These are phyloP conservation scores for Fusarium illudens DNA, from an alignment of 2,329 filamentous ascomycete genomes.

Conservation along the genomic window DNA sequence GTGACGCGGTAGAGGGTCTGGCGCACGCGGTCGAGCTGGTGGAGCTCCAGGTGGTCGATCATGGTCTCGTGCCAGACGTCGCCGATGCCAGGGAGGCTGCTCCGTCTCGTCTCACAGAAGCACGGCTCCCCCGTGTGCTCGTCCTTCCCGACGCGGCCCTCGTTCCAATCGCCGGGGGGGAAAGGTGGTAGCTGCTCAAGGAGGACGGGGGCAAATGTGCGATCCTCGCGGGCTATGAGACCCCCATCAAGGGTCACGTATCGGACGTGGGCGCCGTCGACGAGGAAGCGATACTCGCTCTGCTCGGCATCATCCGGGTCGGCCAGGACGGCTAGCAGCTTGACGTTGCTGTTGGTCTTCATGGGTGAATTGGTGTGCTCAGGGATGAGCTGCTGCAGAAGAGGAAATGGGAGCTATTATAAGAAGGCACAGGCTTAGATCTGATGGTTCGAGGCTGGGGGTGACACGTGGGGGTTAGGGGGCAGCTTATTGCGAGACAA, in stretches of 20 bases:
- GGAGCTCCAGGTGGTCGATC: constrained; percentile 49
- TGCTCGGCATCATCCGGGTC: constrained; percentile 39
- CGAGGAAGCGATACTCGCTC: constrained; percentile 51
- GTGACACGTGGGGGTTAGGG: constrained; percentile 11
- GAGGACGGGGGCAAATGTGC: constrained; percentile 46
- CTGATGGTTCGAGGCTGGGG: constrained; percentile 5
- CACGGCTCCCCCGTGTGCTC: constrained; percentile 32
- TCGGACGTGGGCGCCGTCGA: constrained; percentile 49
- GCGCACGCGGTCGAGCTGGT: constrained; percentile 31
- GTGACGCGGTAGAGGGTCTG: constrained; percentile 42
- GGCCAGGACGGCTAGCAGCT: constrained; percentile 38
- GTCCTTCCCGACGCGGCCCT: constrained; percentile 46
- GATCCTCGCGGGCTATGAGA: constrained; percentile 44
- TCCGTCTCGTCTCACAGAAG: constrained; percentile 41
- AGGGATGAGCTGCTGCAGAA: neutral
- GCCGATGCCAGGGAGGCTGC: constrained; percentile 44
- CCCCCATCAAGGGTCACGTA: constrained; percentile 52
- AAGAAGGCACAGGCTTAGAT: neutral
- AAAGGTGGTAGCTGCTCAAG: constrained; percentile 48
- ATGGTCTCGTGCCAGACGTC: constrained; percentile 47
- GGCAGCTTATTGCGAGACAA: constrained; percentile 7
- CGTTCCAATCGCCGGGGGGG: constrained; percentile 52
- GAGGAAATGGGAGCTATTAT: neutral
- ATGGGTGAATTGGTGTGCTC: constrained; percentile 2
- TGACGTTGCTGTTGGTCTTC: constrained; percentile 36